Evolutionary conservation across 352 stramenopile species (phyloP).

Genomic region (Phytopythium delawarense): DNA sequence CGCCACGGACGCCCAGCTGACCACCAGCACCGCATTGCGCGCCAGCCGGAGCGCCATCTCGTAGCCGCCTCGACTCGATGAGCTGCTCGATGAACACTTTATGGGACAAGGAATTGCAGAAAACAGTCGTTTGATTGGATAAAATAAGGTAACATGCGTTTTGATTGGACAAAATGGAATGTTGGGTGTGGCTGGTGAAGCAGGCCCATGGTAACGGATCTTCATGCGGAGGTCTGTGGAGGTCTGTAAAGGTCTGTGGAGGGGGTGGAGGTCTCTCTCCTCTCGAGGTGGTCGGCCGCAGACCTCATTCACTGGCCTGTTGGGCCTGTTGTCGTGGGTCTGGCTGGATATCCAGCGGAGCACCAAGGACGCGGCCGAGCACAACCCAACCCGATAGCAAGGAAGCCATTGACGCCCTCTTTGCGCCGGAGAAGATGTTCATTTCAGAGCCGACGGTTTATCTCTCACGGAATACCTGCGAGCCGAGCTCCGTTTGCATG

Average conservation of each 20-base stretch:
- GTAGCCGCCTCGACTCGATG: not conserved
- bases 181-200: not conserved
- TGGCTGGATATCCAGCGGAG: not conserved
- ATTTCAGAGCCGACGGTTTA: constrained; percentile 12
- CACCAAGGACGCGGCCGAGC: not conserved
- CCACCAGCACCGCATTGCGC: constrained; percentile 53
- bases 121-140: constrained; percentile 2
- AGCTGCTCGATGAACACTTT: not conserved
- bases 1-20: constrained; percentile 51
- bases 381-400: not conserved
- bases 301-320: not conserved
- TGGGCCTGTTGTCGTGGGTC: not conserved
- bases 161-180: constrained; percentile 5
- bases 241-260: not conserved
- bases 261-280: not conserved
- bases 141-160: not conserved
- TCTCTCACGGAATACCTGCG: constrained; percentile 56
- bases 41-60: constrained; percentile 15
- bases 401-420: not conserved
- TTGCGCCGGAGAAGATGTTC: not conserved
- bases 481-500: constrained; percentile 49
- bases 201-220: not conserved
- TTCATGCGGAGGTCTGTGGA: not conserved
- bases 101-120: not conserved
- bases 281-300: not conserved